These are phyloP conservation scores for Trapa incisa DNA, from an alignment of 345 rosid genomes.

Conservation along the genomic window DNA sequence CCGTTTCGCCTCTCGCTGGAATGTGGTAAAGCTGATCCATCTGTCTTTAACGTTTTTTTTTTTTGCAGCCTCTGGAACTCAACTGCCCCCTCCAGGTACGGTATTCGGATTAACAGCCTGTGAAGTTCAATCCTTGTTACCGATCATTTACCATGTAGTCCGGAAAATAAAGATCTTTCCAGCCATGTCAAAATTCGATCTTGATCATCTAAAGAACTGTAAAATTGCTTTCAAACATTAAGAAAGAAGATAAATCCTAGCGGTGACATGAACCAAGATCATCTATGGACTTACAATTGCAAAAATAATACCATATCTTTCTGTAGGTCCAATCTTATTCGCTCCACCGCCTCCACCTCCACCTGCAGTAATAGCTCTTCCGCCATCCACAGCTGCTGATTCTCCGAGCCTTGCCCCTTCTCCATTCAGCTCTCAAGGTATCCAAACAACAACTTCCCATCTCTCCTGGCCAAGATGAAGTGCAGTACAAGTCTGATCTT, in stretches of 20 bases:
- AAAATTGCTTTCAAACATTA: too few relatives aligned
- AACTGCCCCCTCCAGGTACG: conserved; percentile 80
- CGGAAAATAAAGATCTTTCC: conserved; percentile 3
- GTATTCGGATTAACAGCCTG: neutral
- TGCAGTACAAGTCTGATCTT: neutral
- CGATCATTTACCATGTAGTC: conserved; percentile 26
- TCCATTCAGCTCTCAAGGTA: conserved; percentile 49
- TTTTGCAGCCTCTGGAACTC: conserved; percentile 61
- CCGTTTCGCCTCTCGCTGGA: neutral
- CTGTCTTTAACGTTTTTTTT: neutral
- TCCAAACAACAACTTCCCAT: neutral
- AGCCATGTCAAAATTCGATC: neutral
- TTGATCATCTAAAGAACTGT: conserved; percentile 10
- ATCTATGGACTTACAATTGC: neutral
- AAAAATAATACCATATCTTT: neutral
- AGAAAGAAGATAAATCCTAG: too few relatives aligned
- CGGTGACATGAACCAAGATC: too few relatives aligned
- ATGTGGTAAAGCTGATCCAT: neutral
- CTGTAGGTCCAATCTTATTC: conserved; percentile 49
- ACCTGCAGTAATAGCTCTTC: conserved; percentile 15
- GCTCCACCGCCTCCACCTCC: conserved; percentile 32
- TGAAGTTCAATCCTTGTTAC: neutral
- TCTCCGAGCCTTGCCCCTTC: conserved; percentile 9
- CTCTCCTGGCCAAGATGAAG: neutral
- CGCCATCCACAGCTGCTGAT: neutral